Percentiles rank a stretch among this genome's conserved stretches.
Conservation (phyloP, 805 yeast species). For the Suhomyces faveliae region DNA sequence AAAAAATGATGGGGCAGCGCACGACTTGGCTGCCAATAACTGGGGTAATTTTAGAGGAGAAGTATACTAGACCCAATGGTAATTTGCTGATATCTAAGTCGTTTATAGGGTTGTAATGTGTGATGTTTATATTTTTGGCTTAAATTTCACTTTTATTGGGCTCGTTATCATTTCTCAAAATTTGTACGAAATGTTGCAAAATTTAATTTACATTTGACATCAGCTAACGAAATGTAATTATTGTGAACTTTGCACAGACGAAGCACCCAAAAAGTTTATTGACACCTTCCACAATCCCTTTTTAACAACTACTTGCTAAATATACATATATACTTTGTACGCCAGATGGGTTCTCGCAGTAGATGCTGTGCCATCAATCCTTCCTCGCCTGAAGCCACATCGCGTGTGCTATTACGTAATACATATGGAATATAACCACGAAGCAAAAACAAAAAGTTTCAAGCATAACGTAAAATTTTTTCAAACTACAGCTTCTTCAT, state of each 20-base stretch:
- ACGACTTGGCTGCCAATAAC: slow-evolving; percentile 1
- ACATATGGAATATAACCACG: not conserved
- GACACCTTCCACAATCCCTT: not conserved
- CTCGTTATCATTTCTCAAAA: not conserved
- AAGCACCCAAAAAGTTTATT: too few species aligned
- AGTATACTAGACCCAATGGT: not conserved
- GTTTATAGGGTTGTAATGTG: not conserved
- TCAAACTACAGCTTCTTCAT: not conserved
- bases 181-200: not conserved
- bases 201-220: too few species aligned
- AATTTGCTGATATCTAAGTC: not conserved
- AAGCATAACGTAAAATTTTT: not conserved
- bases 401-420: not conserved
- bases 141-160: not conserved
- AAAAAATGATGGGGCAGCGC: not conserved
- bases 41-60: not conserved
- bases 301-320: not conserved
- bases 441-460: not conserved
- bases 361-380: not conserved
- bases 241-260: not conserved
- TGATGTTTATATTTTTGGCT: not conserved
- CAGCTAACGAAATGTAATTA: not conserved
- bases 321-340: not conserved
- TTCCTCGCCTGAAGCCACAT: not conserved
- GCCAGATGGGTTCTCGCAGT: not conserved